Percentiles rank a stretch among this genome's conserved stretches.
These are phyloP conservation scores for Incumbomyces delicatus DNA, from an alignment of 2,329 filamentous ascomycete species.

Conservation along the genomic window DNA sequence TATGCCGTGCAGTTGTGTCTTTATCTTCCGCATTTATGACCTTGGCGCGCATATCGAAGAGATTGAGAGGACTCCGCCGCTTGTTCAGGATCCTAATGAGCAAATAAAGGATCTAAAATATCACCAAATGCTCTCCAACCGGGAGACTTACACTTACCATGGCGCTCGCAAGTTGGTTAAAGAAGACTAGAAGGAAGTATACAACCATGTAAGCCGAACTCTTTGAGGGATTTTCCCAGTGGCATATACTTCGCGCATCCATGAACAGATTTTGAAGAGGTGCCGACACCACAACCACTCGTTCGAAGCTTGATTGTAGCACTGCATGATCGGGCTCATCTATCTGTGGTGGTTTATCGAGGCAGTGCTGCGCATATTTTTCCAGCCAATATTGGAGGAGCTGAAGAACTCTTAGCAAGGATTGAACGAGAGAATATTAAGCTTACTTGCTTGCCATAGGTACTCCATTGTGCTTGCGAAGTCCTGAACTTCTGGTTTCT, in stretches of 20 bases:
- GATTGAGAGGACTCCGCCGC: slow-evolving; percentile 2
- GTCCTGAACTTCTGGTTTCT: not conserved
- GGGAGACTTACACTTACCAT: slow-evolving; percentile 2
- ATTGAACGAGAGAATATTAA: not conserved
- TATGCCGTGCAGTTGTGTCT: slow-evolving; percentile 1
- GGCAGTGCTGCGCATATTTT: slow-evolving; percentile 3
- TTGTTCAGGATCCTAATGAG: slow-evolving; percentile 7
- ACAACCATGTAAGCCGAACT: slow-evolving; percentile 9
- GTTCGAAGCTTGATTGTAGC: slow-evolving; percentile 7
- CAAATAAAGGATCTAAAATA: slow-evolving; percentile 8
- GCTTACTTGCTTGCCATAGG: not conserved
- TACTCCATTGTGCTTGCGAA: not conserved
- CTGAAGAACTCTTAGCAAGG: not conserved
- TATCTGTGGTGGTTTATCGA: not conserved
- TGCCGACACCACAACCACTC: slow-evolving; percentile 9
- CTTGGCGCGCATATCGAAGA: slow-evolving; percentile 1
- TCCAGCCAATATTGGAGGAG: slow-evolving; percentile 4
- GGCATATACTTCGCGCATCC: slow-evolving; percentile 7
- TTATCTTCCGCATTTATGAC: slow-evolving; percentile 6
- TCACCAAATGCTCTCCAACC: not conserved
- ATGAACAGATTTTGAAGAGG: slow-evolving; percentile 10
- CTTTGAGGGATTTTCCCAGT: slow-evolving; percentile 8
- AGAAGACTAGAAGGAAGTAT: slow-evolving; percentile 11
- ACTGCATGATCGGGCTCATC: slow-evolving; percentile 1
- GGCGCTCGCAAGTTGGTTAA: slow-evolving; percentile 6